Evolutionary conservation across 768 basidiomycete genomes (phyloP), one percentile per base, ranked within the genome.

Genomic region (Rhodotorula diobovata): DNA sequence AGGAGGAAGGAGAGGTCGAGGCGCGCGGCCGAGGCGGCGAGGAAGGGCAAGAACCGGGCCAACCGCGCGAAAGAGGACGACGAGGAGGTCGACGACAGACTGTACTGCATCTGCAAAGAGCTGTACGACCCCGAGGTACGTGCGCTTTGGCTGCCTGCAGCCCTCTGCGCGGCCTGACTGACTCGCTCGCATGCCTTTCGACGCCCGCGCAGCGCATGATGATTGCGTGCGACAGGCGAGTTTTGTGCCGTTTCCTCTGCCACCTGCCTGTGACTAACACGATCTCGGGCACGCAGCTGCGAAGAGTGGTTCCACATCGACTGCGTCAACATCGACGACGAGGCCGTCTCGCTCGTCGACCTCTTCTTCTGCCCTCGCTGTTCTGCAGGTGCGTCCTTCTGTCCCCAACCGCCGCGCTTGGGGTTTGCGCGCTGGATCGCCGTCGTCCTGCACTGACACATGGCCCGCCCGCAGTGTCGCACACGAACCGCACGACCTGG

Each of bases 231-330:
- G 93, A 95, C 82, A 85, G 87, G 91, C 91, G 75, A 64, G 89
- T 79, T 5, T 0, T 10, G 30, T 7, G 18, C 53, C 25, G 15
- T 2, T 25, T 14, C 21, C 18, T 28, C 57, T 5, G 10, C 10
- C n/a, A 15, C 6, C 23, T 12, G 30, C 14, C 23, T 21, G 15
- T 15, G 8, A 2, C 32, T 56, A 28, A 58, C 60, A n/a, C n/a
- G 28, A 67, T 50, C 20, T 61, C 10, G 23, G 16, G 1, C 32
- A 18, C 21, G 30, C 65, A 93, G 92, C 39, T 95, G 93, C 80
- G 93, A 94, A 77, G 90, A 93, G 71, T 96, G 93, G 93, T 95
- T 91, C 79, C 93, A 96, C 79, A 89, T 90, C 0, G 84, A 86
- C 59, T 96, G 93, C 76, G 87, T 94, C 37, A 82, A 86, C 53